Evolutionary conservation across 2,329 filamentous ascomycete genomes (phyloP).

Genomic region (Fusarium phyllophilum): DNA sequence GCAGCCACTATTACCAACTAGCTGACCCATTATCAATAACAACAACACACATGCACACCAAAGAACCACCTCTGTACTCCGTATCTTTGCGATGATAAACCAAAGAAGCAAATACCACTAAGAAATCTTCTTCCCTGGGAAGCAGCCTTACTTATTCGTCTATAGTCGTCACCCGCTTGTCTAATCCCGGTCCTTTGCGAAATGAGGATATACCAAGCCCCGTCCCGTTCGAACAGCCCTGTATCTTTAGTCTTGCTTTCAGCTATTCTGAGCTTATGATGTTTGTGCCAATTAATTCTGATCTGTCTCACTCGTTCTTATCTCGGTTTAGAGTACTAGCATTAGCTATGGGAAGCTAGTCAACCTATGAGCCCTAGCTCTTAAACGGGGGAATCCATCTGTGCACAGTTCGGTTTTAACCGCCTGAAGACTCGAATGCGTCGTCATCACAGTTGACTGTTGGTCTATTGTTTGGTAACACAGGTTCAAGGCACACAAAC

Average conservation of each 20-base stretch:
- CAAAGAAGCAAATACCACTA: conserved; percentile 26
- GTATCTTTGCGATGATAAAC: conserved; percentile 1
- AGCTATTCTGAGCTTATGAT: background rate
- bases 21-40: conserved; percentile 26
- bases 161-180: conserved; percentile 22
- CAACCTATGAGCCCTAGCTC: conserved; percentile 17
- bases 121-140: conserved; percentile 5
- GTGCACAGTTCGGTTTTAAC: conserved; percentile 18
- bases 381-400: conserved; percentile 1
- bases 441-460: background rate
- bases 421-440: conserved; percentile 1
- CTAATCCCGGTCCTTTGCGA: conserved; percentile 33
- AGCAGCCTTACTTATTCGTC: conserved; percentile 8
- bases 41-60: conserved; percentile 17
- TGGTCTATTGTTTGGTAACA: background rate
- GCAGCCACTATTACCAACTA: conserved; percentile 12
- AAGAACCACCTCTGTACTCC: background rate
- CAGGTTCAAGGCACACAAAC: conserved; percentile 5
- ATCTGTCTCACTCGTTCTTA: conserved; percentile 14
- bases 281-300: conserved; percentile 33
- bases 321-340: conserved; percentile 15
- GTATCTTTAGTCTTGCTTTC: conserved; percentile 5
- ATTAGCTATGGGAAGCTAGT: conserved; percentile 25
- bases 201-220: conserved; percentile 42
- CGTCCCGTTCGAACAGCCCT: conserved; percentile 18